Conservation (phyloP, 2,329 filamentous ascomycete genomes). For the Monilinia laxa region DNA sequence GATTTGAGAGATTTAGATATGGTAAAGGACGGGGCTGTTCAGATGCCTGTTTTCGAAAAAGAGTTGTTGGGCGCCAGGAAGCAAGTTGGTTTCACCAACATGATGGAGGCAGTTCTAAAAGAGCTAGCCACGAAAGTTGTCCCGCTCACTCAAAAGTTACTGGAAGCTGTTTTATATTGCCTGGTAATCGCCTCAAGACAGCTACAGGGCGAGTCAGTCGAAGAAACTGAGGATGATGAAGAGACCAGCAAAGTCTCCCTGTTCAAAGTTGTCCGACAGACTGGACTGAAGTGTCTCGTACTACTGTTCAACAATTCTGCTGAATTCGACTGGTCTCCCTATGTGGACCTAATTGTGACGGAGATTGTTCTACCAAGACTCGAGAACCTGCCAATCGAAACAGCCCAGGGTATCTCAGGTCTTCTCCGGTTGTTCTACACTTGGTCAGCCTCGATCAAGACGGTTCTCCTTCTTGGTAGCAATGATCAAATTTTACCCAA, state of each 20-base stretch:
- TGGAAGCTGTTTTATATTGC: constrained; percentile 80
- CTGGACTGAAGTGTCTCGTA: constrained; percentile 79
- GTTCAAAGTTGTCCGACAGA: constrained; percentile 64
- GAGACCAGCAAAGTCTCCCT: constrained; percentile 52
- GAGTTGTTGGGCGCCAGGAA: constrained; percentile 68
- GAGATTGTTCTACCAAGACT: constrained; percentile 77
- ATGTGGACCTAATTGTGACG: constrained; percentile 67
- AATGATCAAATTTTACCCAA: constrained; percentile 64
- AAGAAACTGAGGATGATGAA: constrained; percentile 41
- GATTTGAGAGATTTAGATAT: constrained; percentile 62
- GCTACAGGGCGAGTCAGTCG: constrained; percentile 45
- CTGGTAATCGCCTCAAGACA: constrained; percentile 67
- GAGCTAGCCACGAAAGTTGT: constrained; percentile 74
- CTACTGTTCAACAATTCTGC: constrained; percentile 73
- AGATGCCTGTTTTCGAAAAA: constrained; percentile 51
- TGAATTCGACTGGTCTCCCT: constrained; percentile 69
- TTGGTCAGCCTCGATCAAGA: constrained; percentile 69
- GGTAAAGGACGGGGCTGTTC: constrained; percentile 44
- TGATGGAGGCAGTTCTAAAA: constrained; percentile 83
- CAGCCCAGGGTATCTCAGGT: constrained; percentile 83
- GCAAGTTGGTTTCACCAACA: constrained; percentile 87
- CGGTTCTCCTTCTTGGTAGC: constrained; percentile 63
- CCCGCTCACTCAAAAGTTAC: constrained; percentile 65
- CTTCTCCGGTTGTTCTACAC: constrained; percentile 77
- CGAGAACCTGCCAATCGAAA: constrained; percentile 77